Percentiles rank a stretch among this genome's conserved stretches.
Evolutionary conservation across 2,329 filamentous ascomycete genomes (phyloP).

Genomic region (Neofusicoccum cordaticola): DNA sequence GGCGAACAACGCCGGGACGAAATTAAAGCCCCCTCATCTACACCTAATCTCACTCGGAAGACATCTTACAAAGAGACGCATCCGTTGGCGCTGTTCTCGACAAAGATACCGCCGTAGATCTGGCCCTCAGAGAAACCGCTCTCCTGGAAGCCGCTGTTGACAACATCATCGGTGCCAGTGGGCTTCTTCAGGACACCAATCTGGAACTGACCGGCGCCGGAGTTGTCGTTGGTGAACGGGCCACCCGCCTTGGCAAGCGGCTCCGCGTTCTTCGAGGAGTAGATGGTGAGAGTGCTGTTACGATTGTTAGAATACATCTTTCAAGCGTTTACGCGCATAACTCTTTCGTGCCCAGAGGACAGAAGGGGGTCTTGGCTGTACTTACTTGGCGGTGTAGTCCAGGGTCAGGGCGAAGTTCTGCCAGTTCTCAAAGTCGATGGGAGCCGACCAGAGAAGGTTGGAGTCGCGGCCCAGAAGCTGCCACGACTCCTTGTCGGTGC

Average conservation of each 20-base stretch:
- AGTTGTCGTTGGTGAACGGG: slow-evolving; percentile 50
- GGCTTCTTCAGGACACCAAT: slow-evolving; percentile 63
- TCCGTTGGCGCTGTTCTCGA: slow-evolving; percentile 35
- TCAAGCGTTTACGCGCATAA: background rate
- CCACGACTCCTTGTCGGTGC: slow-evolving; percentile 47
- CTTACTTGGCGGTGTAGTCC: slow-evolving; percentile 57
- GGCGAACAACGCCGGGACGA: background rate
- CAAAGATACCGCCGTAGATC: slow-evolving; percentile 39
- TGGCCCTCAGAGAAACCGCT: slow-evolving; percentile 36
- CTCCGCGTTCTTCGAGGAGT: slow-evolving; percentile 52
- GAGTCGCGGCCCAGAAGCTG: slow-evolving; percentile 38
- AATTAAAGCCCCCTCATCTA: background rate
- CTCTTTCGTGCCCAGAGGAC: background rate
- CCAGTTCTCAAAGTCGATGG: slow-evolving; percentile 52
- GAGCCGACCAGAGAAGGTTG: slow-evolving; percentile 47
- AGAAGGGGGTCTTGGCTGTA: background rate
- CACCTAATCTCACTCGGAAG: background rate
- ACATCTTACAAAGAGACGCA: slow-evolving; percentile 32
- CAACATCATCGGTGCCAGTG: slow-evolving; percentile 41
- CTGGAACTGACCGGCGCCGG: slow-evolving; percentile 60
- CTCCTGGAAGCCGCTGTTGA: slow-evolving; percentile 36
- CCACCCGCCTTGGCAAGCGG: slow-evolving; percentile 50
- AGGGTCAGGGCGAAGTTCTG: slow-evolving; percentile 62
- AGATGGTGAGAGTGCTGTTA: slow-evolving; percentile 54
- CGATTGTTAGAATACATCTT: background rate